Evolutionary conservation across 2,329 filamentous ascomycete species (phyloP), one percentile per base, ranked within the genome.

Genomic region (Epichloe sibirici): DNA sequence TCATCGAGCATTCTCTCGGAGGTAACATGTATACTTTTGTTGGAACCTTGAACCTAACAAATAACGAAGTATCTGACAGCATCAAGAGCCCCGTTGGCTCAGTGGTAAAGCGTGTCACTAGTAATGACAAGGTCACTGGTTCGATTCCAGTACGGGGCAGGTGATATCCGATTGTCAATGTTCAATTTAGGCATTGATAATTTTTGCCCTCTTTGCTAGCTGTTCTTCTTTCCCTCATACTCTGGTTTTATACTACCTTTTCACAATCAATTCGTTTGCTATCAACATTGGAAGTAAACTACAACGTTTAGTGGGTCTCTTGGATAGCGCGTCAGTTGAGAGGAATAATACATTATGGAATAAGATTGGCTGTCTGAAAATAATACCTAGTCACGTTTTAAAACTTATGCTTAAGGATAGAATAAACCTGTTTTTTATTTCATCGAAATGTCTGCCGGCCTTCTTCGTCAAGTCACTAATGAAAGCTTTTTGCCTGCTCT

Each of bases 31-130:
- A 31, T 31, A 11, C 8, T 11, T 31, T 8, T 31, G 8, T 3
- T 13, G 31, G 17, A 3, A 35, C 23, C 7, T 28, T 40, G 1
- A 53, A 48, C 28, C 3, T 8, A 0, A 47, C 23, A 35, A 56
- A 49, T 28, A 15, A 15, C 5, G 3, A 8, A 2, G 1, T 4
- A 12, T 5, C 6, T 40, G 47, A 12, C 38, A 37, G 28, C 8
- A 43, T 45, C 35, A 31, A 11, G 53, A 57, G 61, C 61, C 61
- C 57, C 57, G 56, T 61, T 63, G 59, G 60, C 61, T 62, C 57
- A 63, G 61, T 62, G 61, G 61, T 63, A 63, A 58, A 62, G 61
- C 61, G 61, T 59, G 55, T 63, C 61, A 63, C 61, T 63, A 63
- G 61, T 63, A 63, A 63, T 63, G 61, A 63, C 55, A 59, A 63